Evolutionary conservation across 768 basidiomycete species (phyloP).

Genomic region (Nevesoporus exiguus): DNA sequence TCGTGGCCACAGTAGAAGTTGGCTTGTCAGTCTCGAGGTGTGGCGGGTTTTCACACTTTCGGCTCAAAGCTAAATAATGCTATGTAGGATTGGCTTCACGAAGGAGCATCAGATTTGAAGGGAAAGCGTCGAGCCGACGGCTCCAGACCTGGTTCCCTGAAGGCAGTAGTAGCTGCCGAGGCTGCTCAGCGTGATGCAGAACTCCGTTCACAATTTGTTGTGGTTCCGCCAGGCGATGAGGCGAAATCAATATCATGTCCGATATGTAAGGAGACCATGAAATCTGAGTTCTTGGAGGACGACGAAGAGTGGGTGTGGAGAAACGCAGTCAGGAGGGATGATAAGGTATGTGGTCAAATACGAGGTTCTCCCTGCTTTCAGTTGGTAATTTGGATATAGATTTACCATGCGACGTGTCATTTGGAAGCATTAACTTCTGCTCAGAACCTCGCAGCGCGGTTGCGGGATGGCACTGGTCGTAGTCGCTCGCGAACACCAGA

Average conservation of each 20-base stretch:
- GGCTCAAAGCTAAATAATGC: slow-evolving; percentile 12
- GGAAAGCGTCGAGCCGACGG: slow-evolving; percentile 66
- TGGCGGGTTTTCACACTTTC: slow-evolving; percentile 25
- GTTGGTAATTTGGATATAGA: slow-evolving; percentile 42
- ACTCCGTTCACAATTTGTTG: slow-evolving; percentile 73
- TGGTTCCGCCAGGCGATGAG: slow-evolving; percentile 88
- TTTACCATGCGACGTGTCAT: slow-evolving; percentile 94
- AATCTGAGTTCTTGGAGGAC: slow-evolving; percentile 90
- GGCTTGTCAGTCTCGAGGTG: slow-evolving; percentile 85
- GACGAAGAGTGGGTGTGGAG: slow-evolving; percentile 99
- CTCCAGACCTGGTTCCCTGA: slow-evolving; percentile 47
- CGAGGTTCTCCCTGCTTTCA: not conserved
- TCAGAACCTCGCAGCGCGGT: slow-evolving; percentile 60
- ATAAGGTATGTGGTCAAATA: slow-evolving; percentile 54
- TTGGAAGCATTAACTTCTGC: slow-evolving; percentile 70
- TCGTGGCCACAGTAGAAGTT: slow-evolving; percentile 84
- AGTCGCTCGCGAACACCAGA: slow-evolving; percentile 83
- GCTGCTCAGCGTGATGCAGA: slow-evolving; percentile 72
- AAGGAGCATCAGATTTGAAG: slow-evolving; percentile 55
- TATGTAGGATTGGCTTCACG: slow-evolving; percentile 83
- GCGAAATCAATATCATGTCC: slow-evolving; percentile 84
- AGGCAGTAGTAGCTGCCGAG: slow-evolving; percentile 58
- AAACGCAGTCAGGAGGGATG: slow-evolving; percentile 83
- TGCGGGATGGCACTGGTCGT: slow-evolving; percentile 58
- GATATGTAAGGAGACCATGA: slow-evolving; percentile 92